Percentiles rank a stretch among this genome's conserved stretches.
Evolutionary conservation across 805 yeast genomes (phyloP).

Genomic region (Pichia phayaonensis): DNA sequence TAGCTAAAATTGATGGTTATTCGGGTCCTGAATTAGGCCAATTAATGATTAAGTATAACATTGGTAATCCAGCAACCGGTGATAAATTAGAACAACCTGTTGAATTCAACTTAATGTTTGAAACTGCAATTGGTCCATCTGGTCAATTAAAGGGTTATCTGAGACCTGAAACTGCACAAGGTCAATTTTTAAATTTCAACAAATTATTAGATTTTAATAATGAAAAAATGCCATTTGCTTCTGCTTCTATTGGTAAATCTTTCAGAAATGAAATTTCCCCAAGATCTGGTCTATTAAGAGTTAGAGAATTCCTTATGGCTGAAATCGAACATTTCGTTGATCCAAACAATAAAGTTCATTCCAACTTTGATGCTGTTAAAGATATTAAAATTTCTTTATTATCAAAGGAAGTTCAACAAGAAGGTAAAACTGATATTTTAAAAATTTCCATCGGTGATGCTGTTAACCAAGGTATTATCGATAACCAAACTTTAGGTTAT

Average conservation of each 20-base stretch:
- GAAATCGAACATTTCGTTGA: constrained; percentile 98
- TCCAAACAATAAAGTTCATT: constrained; percentile 79
- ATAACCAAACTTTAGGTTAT: constrained; percentile 95
- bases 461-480: constrained; percentile 79
- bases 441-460: constrained; percentile 83
- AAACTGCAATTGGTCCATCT: constrained; percentile 98
- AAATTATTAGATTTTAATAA: constrained; percentile 92
- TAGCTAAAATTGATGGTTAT: constrained; percentile 93
- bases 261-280: constrained; percentile 99
- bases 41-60: constrained; percentile 71
- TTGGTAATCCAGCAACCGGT: constrained; percentile 87
- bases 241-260: constrained; percentile 97
- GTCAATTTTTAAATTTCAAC: constrained; percentile 93
- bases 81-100: constrained; percentile 81
- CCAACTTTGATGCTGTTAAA: constrained; percentile 67
- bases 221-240: constrained; percentile 97
- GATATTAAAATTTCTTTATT: constrained; percentile 69
- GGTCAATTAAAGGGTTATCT: constrained; percentile 92
- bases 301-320: constrained; percentile 98
- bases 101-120: constrained; percentile 98
- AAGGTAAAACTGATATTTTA: constrained; percentile 66
- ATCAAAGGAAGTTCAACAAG: constrained; percentile 81
- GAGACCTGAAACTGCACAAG: constrained; percentile 99
- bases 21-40: constrained; percentile 91
- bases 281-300: constrained; percentile 94